Base-by-base conservation (phyloP, 257 asterid species). In the Marsdenia floribunda region DNA sequence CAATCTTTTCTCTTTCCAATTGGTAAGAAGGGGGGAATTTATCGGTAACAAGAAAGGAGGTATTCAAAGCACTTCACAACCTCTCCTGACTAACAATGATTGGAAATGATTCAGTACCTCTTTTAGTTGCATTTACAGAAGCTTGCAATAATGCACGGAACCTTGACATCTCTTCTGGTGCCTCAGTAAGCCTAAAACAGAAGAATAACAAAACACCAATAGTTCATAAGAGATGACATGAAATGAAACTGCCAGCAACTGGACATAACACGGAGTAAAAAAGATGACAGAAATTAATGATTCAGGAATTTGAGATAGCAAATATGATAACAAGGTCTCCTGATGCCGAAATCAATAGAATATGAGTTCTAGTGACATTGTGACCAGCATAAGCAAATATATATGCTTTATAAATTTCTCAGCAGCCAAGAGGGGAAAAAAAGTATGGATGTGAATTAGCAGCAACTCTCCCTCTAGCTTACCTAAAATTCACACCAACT, bases 121-220 rank as follows among this genome's bases (percentile, higher is more conserved):
- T 86, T 87, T 78, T 93, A 53, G 96, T 93, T 21, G 98, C 97
- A 85, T 78, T 83, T 46, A 88, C 71, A 14, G 98, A 90, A 80
- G 94, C 87, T 84, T 91, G 93, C 92, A 78, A 80, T 54, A 93
- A 69, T 54, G 86, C 77, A 59, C 97, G 96, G 81, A 93, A 87
- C 83, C 92, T 87, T 9, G 96, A 90, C 98, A 93, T 93, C 66
- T 40, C 75, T 69, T 73, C 47, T 61, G 29, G 29, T n/a, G 49
- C 73, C 29, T 72, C 75, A 61, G 59, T 29, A 46, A 50, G 59
- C 71, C 80, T 70, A 65, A 33, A 55, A 46, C 24, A 42, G 12
- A 18, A 46, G 18, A 68, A 44, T 29, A 2, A 40, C 26, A 55
- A 49, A 53, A 22, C 37, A n/a, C 74, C 33, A 40, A 55, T 12